Conservation (phyloP, 2,329 filamentous ascomycete genomes). For the Cadophora malorum region DNA sequence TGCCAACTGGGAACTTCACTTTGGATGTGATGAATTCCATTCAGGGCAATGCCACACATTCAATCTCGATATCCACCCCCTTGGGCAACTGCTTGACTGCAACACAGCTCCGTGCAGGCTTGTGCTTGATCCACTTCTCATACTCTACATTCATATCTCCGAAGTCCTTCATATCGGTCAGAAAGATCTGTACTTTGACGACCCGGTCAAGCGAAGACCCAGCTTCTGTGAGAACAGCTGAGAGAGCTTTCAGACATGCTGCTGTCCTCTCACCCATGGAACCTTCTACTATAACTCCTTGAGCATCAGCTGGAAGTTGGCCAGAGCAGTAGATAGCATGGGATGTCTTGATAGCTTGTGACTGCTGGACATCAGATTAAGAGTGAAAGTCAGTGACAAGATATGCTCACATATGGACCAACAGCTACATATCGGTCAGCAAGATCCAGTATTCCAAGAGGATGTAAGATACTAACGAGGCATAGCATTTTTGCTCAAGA, state of each 20-base stretch:
- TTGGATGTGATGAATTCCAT: neutral
- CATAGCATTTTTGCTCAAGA: slow-evolving; percentile 64
- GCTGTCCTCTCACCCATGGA: slow-evolving; percentile 67
- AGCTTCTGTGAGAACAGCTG: slow-evolving; percentile 81
- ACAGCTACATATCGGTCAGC: slow-evolving; percentile 53
- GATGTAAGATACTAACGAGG: slow-evolving; percentile 47
- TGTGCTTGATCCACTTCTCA: slow-evolving; percentile 81
- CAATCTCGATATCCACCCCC: slow-evolving; percentile 87
- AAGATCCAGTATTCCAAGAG: neutral
- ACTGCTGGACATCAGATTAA: slow-evolving; percentile 50
- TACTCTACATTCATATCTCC: slow-evolving; percentile 86
- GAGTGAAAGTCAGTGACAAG: slow-evolving; percentile 23
- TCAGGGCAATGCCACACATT: slow-evolving; percentile 77
- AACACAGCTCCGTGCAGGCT: slow-evolving; percentile 88
- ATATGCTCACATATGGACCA: slow-evolving; percentile 62
- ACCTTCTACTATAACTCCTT: slow-evolving; percentile 39
- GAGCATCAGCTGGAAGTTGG: slow-evolving; percentile 45
- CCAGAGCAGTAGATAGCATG: slow-evolving; percentile 71
- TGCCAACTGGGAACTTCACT: neutral
- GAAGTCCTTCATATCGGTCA: slow-evolving; percentile 91
- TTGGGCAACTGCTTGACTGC: slow-evolving; percentile 89
- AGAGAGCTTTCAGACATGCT: slow-evolving; percentile 76
- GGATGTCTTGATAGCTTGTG: slow-evolving; percentile 71
- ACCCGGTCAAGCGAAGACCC: slow-evolving; percentile 80
- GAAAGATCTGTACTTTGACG: slow-evolving; percentile 91